A percentile compares a stretch with the other conserved stretches of the same genome.
These are phyloP conservation scores for Ophiostoma triangulosporum DNA, from an alignment of 2,329 filamentous ascomycete genomes.

Conservation along the genomic window DNA sequence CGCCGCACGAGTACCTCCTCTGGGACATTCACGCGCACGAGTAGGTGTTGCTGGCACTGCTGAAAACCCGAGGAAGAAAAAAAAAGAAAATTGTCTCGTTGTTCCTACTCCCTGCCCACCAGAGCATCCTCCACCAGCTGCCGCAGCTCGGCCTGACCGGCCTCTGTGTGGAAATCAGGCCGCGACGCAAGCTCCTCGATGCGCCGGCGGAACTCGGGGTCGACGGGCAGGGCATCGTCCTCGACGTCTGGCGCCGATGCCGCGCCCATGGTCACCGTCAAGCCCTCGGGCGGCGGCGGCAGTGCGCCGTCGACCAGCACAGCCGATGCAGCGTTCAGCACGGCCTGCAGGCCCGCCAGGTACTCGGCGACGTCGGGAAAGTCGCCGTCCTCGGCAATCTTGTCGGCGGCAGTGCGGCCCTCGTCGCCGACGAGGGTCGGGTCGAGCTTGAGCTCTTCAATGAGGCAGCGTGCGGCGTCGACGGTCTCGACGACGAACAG, in stretches of 20 bases:
- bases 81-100: too few relatives aligned
- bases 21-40: conserved; percentile 43
- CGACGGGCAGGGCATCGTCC: conserved; percentile 37
- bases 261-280: conserved; percentile 65
- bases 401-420: conserved; percentile 67
- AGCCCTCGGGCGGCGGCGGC: conserved; percentile 57
- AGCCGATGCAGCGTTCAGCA: conserved; percentile 15
- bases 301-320: conserved; percentile 22
- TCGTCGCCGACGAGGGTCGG: conserved; percentile 52
- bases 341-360: conserved; percentile 30
- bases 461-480: conserved; percentile 61
- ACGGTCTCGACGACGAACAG: conserved; percentile 81
- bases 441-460: conserved; percentile 72
- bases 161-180: conserved; percentile 69
- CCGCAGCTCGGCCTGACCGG: conserved; percentile 67
- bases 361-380: conserved; percentile 65
- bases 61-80: too few relatives aligned
- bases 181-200: conserved; percentile 82
- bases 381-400: conserved; percentile 65
- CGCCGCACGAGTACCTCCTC: conserved; percentile 40
- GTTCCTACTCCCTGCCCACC: conserved; percentile 11
- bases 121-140: conserved; percentile 72
- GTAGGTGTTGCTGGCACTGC: conserved; percentile 16
- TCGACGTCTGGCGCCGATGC: conserved; percentile 29
- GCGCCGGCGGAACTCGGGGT: conserved; percentile 68